Evolutionary conservation across 306 rosid species (phyloP), one percentile per base, ranked within the genome.

Genomic region (Pyrus bretschneideri): DNA sequence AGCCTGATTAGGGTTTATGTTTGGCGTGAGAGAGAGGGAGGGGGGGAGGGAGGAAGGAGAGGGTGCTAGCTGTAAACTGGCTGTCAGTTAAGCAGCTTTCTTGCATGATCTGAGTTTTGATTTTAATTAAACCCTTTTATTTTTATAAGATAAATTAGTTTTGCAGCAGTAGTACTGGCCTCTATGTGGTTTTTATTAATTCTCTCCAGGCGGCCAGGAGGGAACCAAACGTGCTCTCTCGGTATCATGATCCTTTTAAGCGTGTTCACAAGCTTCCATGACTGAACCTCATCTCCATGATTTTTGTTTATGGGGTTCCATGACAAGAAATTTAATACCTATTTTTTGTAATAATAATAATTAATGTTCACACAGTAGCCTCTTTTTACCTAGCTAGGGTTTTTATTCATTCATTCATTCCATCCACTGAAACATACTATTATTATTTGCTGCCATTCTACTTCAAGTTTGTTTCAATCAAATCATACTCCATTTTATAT

Each of bases 11-110:
- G 91, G 93, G 88, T 85, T 81, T 76, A 52, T 79, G 85, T 84
- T 76, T 73, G 70, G 75, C 87, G 63, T 70, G 87, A 83, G 82
- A 74, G 76, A 76, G 81, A 80, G 83, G 76, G 80, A 77, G 81
- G 73, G 25, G 1, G 25, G 25, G 25, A 76, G 64, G 31, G 70
- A 9, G 69, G 80, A 7, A 65, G 46, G 68, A 9, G 62, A 60
- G 59, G 10, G 49, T 87, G 93, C 93, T 82, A 96, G 99, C 98
- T 96, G 97, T 89, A 92, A 91, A 67, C 83, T 79, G 86, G 70
- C 91, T 96, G 99, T 96, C 92, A 87, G 93, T 89, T 85, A 83
- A 82, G 89, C 98, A 89, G 98, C 85, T 83, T 91, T 96, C 93
- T 88, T 92, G 99, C 96, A 88, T 92, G 99, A 96, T 92, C 96